Evolutionary conservation across 352 stramenopile species (phyloP).

Genomic region (Globisporangium abappressorium): DNA sequence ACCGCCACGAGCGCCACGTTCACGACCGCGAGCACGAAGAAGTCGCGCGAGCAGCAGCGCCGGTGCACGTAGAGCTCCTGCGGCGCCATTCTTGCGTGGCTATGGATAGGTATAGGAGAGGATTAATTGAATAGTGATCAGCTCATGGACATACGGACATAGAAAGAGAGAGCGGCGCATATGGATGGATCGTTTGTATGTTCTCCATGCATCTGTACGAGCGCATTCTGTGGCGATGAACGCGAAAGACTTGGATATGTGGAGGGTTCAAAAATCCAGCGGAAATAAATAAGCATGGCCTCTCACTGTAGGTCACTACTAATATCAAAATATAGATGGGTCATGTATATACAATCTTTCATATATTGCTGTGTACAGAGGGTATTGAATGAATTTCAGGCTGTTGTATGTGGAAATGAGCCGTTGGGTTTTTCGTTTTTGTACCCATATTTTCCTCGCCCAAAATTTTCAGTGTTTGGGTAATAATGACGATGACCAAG

Average conservation of each 20-base stretch:
- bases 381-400: not conserved
- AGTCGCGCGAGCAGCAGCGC: conserved; percentile 16
- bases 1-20: conserved; percentile 6
- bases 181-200: not conserved
- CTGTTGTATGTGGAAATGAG: not conserved
- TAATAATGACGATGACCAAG: not conserved
- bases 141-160: not conserved
- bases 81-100: not conserved
- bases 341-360: not conserved
- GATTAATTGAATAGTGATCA: not conserved
- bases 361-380: too few species aligned
- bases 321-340: too few species aligned
- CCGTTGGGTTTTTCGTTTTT: not conserved
- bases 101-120: not conserved
- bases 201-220: not conserved
- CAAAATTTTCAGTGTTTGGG: conserved; percentile 1
- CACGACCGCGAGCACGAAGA: conserved; percentile 8
- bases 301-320: not conserved
- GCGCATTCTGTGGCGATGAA: not conserved
- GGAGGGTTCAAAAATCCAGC: not conserved
- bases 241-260: not conserved
- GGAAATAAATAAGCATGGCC: not conserved
- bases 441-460: not conserved
- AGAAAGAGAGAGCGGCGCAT: not conserved
- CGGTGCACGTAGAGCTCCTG: conserved; percentile 4